Percentiles rank a stretch among this genome's conserved stretches.
phyloP scores from a whole-genome alignment of 352 stramenopile species.

The Globisporangium cylindrosporum region DNA sequence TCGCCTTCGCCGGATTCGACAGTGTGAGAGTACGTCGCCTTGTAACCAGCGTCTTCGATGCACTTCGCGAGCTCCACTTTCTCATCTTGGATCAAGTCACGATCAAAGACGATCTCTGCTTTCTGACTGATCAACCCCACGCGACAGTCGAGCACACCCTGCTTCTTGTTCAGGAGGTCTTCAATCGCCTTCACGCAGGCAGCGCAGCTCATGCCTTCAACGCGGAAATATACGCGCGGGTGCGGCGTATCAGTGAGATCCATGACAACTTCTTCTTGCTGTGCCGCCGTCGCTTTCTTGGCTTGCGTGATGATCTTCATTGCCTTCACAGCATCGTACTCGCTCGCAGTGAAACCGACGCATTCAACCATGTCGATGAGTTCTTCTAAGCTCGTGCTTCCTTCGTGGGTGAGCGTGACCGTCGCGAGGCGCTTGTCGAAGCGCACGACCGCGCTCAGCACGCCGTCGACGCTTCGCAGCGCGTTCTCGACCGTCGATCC shows the following conservation, averaged over 20 bases:
- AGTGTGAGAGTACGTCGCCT: conserved; percentile 70
- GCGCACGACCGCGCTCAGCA: conserved; percentile 58
- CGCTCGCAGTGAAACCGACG: conserved; percentile 57
- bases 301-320: conserved; percentile 46
- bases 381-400: conserved; percentile 54
- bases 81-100: conserved; percentile 60
- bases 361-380: conserved; percentile 79
- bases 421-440: conserved; percentile 73
- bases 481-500: conserved; percentile 89
- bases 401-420: conserved; percentile 42
- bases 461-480: conserved; percentile 72
- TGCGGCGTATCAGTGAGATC: conserved; percentile 39
- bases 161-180: conserved; percentile 58
- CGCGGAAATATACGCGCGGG: conserved; percentile 76
- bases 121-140: conserved; percentile 86
- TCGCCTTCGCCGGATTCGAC: conserved; percentile 76
- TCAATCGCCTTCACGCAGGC: conserved; percentile 88
- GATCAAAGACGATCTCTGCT: conserved; percentile 80
- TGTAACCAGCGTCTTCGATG: conserved; percentile 79
- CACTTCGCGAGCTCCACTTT: conserved; percentile 41
- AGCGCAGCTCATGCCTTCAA: conserved; percentile 86
- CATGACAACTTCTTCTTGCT: conserved; percentile 29
- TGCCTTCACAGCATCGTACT: conserved; percentile 54
- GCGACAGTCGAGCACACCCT: conserved; percentile 71
- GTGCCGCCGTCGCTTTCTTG: conserved; percentile 31